Evolutionary conservation across 768 basidiomycete genomes (phyloP).

Genomic region (Boletus rubroflammeus): DNA sequence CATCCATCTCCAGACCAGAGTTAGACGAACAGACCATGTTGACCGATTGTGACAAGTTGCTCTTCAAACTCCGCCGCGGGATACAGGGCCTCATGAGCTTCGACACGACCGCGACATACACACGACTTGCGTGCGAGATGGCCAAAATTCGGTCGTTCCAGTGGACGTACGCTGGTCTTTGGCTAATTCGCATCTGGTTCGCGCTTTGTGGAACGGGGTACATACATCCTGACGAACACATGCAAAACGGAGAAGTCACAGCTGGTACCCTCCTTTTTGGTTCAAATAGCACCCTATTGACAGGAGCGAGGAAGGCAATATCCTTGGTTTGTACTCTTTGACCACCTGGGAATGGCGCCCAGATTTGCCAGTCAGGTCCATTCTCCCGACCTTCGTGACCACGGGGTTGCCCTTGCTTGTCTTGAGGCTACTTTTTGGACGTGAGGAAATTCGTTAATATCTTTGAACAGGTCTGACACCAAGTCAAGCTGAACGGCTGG

Average conservation of each 20-base stretch:
- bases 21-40: constrained; percentile 27
- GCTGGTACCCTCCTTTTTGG: constrained; percentile 28
- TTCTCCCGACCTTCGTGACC: constrained; percentile 31
- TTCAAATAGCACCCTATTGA: constrained; percentile 3
- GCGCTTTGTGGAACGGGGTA: constrained; percentile 36
- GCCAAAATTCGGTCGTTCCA: constrained; percentile 13
- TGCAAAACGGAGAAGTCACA: constrained; percentile 39
- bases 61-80: constrained; percentile 29
- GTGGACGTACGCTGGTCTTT: constrained; percentile 21
- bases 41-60: constrained; percentile 8
- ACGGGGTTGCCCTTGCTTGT: constrained; percentile 33
- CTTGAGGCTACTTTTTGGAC: constrained; percentile 12
- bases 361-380: constrained; percentile 34
- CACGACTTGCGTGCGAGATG: constrained; percentile 3
- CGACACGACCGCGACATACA: not conserved
- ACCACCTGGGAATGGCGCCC: constrained; percentile 39
- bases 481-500: constrained; percentile 10
- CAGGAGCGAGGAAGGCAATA: constrained; percentile 20
- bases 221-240: constrained; percentile 42
- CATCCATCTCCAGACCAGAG: constrained; percentile 1
- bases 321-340: constrained; percentile 27
- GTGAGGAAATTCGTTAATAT: constrained; percentile 20
- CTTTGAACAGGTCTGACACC: constrained; percentile 2
- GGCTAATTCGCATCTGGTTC: constrained; percentile 27
- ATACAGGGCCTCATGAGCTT: not conserved